Percentiles rank a stretch among this genome's conserved stretches.
phyloP scores from a whole-genome alignment of 2,329 filamentous ascomycete genomes.

The Claviceps fusiformis region DNA sequence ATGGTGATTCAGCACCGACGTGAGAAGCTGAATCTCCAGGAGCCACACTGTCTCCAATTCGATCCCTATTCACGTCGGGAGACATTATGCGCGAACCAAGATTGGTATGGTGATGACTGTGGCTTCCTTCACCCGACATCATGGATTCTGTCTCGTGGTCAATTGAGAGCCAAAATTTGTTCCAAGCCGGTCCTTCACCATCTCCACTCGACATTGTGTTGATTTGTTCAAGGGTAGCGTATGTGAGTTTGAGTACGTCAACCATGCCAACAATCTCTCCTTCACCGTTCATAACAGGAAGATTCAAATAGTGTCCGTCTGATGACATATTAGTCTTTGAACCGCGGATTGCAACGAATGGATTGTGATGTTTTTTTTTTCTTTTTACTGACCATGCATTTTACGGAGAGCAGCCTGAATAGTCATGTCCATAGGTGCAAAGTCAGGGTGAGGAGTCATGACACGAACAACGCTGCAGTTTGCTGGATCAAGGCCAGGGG shows the following conservation, averaged over 20 bases:
- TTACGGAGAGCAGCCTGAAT: conserved; percentile 96
- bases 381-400: conserved; percentile 71
- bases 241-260: conserved; percentile 94
- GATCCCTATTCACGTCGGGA: conserved; percentile 60
- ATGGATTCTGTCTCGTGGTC: conserved; percentile 91
- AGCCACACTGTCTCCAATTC: conserved; percentile 67
- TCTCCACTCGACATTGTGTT: conserved; percentile 87
- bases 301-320: conserved; percentile 97
- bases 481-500: conserved; percentile 81
- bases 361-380: no score
- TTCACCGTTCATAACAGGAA: conserved; percentile 94
- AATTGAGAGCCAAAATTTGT: conserved; percentile 98
- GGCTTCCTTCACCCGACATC: conserved; percentile 80
- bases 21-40: conserved; percentile 94
- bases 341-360: not conserved
- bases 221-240: conserved; percentile 93
- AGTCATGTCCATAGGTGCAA: conserved; percentile 97
- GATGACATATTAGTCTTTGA: conserved; percentile 8
- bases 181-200: conserved; percentile 93
- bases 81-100: conserved; percentile 64
- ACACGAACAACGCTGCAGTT: conserved; percentile 97
- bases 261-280: conserved; percentile 99
- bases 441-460: conserved; percentile 98
- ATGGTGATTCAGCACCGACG: conserved; percentile 65
- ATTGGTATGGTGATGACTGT: conserved; percentile 51